Base-by-base conservation (phyloP, 1,139 yeast genomes). In the Yamadazyma triangularis region DNA sequence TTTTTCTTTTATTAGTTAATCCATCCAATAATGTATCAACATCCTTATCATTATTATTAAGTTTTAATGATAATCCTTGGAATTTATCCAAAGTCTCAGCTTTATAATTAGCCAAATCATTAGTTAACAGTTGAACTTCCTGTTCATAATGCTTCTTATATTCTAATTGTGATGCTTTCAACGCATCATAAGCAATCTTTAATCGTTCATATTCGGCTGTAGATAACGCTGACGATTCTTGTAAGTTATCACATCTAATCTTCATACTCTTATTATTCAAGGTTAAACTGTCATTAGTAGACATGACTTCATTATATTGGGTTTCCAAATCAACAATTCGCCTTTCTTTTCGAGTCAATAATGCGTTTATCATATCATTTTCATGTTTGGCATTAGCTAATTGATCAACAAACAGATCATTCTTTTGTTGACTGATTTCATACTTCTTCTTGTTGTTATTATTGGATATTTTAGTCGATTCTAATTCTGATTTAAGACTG, bases 371-470 rank as follows among this genome's bases (percentile, higher is more conserved):
- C 60, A 79, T 78, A 45, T 80, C 85, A 44, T 77, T 77, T 45
- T 81, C 86, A 48, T 79, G 86, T 51, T 79, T 80, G 20, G 80
- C 64, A 44, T 79, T 80, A 25, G 85, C 79, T 41, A 79, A 57
- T 48, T 77, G 85, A 47, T 82, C 89, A 26, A 77, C 68, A 36
- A 76, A 63, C 35, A 73, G 72, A 28, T 78, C 80, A 39, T 79
- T 76, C 47, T 75, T 70, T 34, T 67, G 64, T 31, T 68, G 56
- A 16, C 68, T 54, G 13, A 69, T 54, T 18, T 68, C 63, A 41
- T 66, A 60, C 43, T 77, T 77, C 48, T 73, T 73, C 47, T 61
- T 64, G 47, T 62, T 57, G 29, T 60, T 70, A 29, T 61, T 61
- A 30, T 57, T 53, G 3, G 65, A 50, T 10, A 52, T 34, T 40